Evolutionary conservation across 805 yeast species (phyloP), one percentile per base, ranked within the genome.

Genomic region (Sugiyamaella lignohabitans): DNA sequence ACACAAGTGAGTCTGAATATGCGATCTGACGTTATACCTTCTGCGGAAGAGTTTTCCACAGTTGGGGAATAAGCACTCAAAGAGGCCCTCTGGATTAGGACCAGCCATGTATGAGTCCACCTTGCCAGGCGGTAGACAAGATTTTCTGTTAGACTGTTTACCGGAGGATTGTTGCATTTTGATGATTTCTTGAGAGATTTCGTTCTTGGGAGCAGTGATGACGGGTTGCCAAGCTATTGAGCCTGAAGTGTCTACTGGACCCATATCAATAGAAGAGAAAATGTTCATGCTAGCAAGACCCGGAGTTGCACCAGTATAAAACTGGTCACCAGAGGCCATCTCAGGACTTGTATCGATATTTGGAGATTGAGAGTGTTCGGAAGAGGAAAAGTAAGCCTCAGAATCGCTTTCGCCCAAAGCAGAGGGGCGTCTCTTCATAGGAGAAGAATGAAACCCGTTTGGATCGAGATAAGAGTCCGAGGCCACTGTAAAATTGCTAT

Each of bases 1-100:
- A 62, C 91, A 82, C 42, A 93, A 67, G 70, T 93, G 99, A 0
- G 98, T 93, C 63, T 93, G 98, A 47, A 93, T 89, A 64, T 93
- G 99, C 0, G 96, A 87, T 52, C 98, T 72, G 10, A 87, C 87
- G 59, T 93, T 93, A 65, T 94, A 94, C 40, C 96, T 73, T 59
- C 98, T 74, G 5, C 88, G 80, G 66, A 93, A 91, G 46, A 75
- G 69, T 66, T 93, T 88, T 6, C 85, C 84, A 67, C 99, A 93
- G 46, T 73, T 73, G 14, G 83, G 76, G 64, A 72, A 91, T 49
- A 76, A 72, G 65, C 99, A 93, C 32, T 80, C 73, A 67, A 75
- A 94, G 24, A 75, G 70, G 50, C 82, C 84, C 42, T 83, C 77
- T 24, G 70, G 76, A 53, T 84, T 83, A 4, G 96, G 88, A 1